Base-by-base conservation (phyloP, 345 rosid species). In the Dipteronia sinensis region DNA sequence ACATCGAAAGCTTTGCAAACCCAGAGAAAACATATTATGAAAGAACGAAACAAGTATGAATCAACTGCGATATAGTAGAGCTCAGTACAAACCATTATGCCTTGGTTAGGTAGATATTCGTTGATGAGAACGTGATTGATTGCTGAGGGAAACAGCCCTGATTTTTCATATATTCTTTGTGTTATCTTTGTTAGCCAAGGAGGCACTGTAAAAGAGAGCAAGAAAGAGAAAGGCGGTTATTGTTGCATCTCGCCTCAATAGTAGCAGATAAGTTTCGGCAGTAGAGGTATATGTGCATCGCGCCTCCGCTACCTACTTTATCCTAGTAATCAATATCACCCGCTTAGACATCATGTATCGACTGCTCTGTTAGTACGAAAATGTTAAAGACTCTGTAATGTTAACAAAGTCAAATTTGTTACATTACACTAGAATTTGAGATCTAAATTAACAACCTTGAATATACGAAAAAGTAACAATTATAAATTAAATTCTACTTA, bases 51-150 rank as follows among this genome's bases (percentile, higher is more conserved):
- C 38, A 47, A 51, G 61, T 4, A 34, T 0, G 20, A 69, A 53
- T 25, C 1, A 47, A 27, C 10, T 4, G 72, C 15, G 22, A 16
- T 72, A 15, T 19, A 25, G 16, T 72, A 25, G 22, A 47, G 38
- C 55, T 29, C 11, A 75, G 83, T 23, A 79, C 87, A 7, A 16
- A 95, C 98, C 97, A 92, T 93, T 78, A 95, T 93, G 76, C 97
- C 97, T 89, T 92, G 97, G 77, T 86, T 82, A 22, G 97, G 93
- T 75, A 85, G 91, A 83, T 93, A 93, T 78, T 93, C 99, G 77
- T 93, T 93, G 87, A 92, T 91, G 70, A 93, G 97, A 80, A 95
- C 95, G 73, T 93, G 97, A 81, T 92, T 95, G 38, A 95, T 89
- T 74, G 87, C 83, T 51, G 95, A 86, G 29, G 97, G 95, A 69